phyloP scores from a whole-genome alignment of 2,329 filamentous ascomycete genomes.

The Alternaria gaisen region DNA sequence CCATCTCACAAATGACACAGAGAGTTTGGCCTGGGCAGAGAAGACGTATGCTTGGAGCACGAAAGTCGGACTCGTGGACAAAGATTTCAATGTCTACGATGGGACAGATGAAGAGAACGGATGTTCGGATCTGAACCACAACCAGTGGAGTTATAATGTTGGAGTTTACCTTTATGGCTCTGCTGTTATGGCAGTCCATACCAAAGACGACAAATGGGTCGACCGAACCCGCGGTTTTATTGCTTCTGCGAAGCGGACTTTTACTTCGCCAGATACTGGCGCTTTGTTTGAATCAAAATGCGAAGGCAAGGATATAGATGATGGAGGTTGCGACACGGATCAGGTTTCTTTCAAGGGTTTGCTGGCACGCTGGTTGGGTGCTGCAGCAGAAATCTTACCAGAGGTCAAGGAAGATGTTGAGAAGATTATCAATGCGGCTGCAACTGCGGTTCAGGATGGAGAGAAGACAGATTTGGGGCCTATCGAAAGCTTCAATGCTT shows the following conservation, averaged over 20 bases:
- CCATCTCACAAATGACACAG: slow-evolving; percentile 67
- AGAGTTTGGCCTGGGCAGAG: slow-evolving; percentile 66
- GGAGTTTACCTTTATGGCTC: slow-evolving; percentile 64
- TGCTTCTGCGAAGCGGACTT: slow-evolving; percentile 27
- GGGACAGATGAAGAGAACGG: slow-evolving; percentile 59
- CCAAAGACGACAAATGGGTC: slow-evolving; percentile 29
- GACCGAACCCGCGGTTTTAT: slow-evolving; percentile 49
- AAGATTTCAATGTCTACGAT: slow-evolving; percentile 62
- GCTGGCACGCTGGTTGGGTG: slow-evolving; percentile 41
- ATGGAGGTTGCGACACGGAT: slow-evolving; percentile 66
- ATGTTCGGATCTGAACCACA: slow-evolving; percentile 45
- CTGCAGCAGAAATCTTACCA: slow-evolving; percentile 32
- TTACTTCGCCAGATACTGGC: slow-evolving; percentile 33
- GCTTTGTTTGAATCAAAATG: slow-evolving; percentile 67
- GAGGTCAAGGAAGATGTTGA: slow-evolving; percentile 24
- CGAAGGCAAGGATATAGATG: slow-evolving; percentile 56
- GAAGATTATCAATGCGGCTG: slow-evolving; percentile 22
- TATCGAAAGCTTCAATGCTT: slow-evolving; percentile 26
- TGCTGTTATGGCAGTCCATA: slow-evolving; percentile 39
- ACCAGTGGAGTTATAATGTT: slow-evolving; percentile 59
- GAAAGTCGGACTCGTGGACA: slow-evolving; percentile 59
- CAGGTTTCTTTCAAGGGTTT: slow-evolving; percentile 72
- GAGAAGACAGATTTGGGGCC: slow-evolving; percentile 12
- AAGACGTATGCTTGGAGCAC: slow-evolving; percentile 66
- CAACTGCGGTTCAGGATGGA: slow-evolving; percentile 17